Evolutionary conservation across 2,329 filamentous ascomycete species (phyloP).

Genomic region (Beauveria varroae): DNA sequence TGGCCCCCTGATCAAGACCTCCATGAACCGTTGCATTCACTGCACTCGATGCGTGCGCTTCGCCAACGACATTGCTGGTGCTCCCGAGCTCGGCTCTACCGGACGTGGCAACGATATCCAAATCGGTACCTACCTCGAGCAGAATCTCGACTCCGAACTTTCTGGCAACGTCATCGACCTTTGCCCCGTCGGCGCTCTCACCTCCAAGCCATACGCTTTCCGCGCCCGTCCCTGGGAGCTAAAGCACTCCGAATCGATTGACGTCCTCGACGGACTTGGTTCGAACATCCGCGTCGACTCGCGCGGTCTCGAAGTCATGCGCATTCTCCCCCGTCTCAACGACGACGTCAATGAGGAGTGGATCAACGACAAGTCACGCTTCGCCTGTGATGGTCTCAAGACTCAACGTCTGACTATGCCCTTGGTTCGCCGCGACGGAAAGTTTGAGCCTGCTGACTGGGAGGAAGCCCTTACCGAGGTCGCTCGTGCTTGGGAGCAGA

Average conservation of each 20-base stretch:
- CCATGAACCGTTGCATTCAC: conserved; percentile 99
- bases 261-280: conserved; percentile 86
- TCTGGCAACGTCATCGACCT: conserved; percentile 98
- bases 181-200: conserved; percentile 92
- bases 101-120: conserved; percentile 96
- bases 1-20: conserved; percentile 95
- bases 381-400: conserved; percentile 93
- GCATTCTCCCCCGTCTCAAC: conserved; percentile 84
- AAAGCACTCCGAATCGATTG: conserved; percentile 91
- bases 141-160: conserved; percentile 86
- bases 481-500: conserved; percentile 66
- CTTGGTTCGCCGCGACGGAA: conserved; percentile 77
- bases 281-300: conserved; percentile 94
- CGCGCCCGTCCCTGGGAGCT: conserved; percentile 94
- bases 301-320: conserved; percentile 92
- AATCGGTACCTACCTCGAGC: conserved; percentile 95
- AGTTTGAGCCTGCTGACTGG: conserved; percentile 90
- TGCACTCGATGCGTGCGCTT: conserved; percentile 97
- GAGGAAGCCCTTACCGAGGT: conserved; percentile 91
- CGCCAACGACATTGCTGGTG: conserved; percentile 93
- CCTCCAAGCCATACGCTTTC: conserved; percentile 97
- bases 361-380: conserved; percentile 98
- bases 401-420: conserved; percentile 93
- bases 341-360: conserved; percentile 99
- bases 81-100: conserved; percentile 87